These are phyloP conservation scores for Eustoma russellianum DNA, from an alignment of 257 asterid species.

Conservation along the genomic window DNA sequence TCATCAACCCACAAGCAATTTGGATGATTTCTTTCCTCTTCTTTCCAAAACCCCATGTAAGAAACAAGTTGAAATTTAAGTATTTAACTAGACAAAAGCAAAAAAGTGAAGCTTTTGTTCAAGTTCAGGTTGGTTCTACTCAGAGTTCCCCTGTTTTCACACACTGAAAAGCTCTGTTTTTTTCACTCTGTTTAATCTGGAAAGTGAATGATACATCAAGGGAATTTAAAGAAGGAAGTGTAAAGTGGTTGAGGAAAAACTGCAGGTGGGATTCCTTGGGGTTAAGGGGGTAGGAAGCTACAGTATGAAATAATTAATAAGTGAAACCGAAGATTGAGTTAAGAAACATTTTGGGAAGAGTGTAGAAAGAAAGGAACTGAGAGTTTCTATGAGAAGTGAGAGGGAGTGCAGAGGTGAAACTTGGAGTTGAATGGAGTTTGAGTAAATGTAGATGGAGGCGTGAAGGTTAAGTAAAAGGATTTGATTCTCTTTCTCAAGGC, in stretches of 20 bases:
- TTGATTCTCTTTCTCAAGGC: conserved; percentile 56
- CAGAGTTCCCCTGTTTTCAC: conserved; percentile 17
- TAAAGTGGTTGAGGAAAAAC: too few relatives aligned
- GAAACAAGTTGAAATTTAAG: neutral
- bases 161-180: conserved; percentile 12
- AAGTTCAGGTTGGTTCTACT: neutral
- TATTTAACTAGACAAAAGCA: neutral
- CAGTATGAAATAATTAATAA: neutral
- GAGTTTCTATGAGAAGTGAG: conserved; percentile 5
- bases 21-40: conserved; percentile 13
- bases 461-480: conserved; percentile 54
- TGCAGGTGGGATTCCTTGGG: too few relatives aligned
- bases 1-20: conserved; percentile 23
- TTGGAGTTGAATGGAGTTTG: too few relatives aligned
- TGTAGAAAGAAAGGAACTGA: conserved; percentile 15
- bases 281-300: neutral
- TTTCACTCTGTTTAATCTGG: conserved; percentile 5
- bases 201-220: conserved; percentile 8
- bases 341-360: too few relatives aligned
- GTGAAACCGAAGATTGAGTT: neutral
- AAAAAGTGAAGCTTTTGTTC: neutral
- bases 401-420: neutral
- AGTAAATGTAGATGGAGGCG: conserved; percentile 41
- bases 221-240: conserved; percentile 21
- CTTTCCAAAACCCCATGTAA: conserved; percentile 33